phyloP scores from a whole-genome alignment of 345 rosid genomes.

The Schrenkiella parvula region DNA sequence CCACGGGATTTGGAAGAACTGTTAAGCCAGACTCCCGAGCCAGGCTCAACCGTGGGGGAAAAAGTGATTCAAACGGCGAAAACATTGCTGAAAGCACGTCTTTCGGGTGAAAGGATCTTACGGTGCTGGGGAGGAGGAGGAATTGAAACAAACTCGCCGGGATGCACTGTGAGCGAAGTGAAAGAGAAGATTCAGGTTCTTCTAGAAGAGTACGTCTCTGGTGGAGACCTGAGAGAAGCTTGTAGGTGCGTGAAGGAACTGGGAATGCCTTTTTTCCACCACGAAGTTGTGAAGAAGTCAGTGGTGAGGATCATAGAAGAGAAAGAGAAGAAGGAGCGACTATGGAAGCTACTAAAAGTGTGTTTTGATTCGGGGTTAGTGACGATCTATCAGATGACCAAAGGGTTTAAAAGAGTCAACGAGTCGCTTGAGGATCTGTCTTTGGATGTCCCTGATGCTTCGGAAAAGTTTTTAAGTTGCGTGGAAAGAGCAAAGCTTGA shows the following conservation, averaged over 20 bases:
- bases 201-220: constrained; percentile 77
- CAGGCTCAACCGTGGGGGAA: constrained; percentile 45
- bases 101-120: constrained; percentile 70
- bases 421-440: constrained; percentile 75
- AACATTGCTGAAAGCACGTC: constrained; percentile 68
- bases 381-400: constrained; percentile 69
- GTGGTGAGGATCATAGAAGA: constrained; percentile 58
- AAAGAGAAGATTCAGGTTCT: constrained; percentile 63
- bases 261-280: constrained; percentile 87
- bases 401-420: constrained; percentile 65
- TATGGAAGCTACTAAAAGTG: constrained; percentile 53
- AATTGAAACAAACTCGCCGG: constrained; percentile 40
- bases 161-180: constrained; percentile 71
- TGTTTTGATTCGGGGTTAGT: constrained; percentile 67
- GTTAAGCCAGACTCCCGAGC: constrained; percentile 43
- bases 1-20: constrained; percentile 74
- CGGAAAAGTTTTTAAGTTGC: constrained; percentile 42
- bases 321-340: constrained; percentile 46
- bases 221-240: constrained; percentile 73
- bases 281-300: constrained; percentile 77
- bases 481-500: constrained; percentile 60
- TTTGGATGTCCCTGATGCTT: constrained; percentile 80
- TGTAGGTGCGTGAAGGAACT: constrained; percentile 74
- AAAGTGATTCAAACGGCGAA: constrained; percentile 73
- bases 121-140: constrained; percentile 90